These are phyloP conservation scores for Zasmidium cellare DNA, from an alignment of 2,329 filamentous ascomycete species.

Conservation along the genomic window DNA sequence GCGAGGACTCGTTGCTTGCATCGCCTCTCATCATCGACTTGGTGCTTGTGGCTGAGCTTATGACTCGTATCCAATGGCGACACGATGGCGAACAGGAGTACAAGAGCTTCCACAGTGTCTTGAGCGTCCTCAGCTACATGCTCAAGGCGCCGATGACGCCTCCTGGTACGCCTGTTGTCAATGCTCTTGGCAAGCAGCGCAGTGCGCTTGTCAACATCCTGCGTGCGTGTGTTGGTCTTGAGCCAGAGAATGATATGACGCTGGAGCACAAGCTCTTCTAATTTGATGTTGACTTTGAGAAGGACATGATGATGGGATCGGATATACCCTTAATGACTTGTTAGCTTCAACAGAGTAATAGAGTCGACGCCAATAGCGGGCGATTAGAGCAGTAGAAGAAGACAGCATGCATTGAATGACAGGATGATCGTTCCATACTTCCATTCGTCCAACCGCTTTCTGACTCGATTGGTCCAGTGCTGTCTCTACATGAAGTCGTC, in stretches of 20 bases:
- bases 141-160: slow-evolving; percentile 92
- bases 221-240: slow-evolving; percentile 92
- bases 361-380: neutral
- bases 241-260: slow-evolving; percentile 98
- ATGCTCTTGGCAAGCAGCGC: slow-evolving; percentile 93
- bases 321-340: neutral
- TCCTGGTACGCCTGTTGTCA: slow-evolving; percentile 91
- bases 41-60: slow-evolving; percentile 90
- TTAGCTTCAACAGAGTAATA: neutral
- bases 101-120: slow-evolving; percentile 93
- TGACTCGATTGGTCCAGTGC: too few relatives aligned
- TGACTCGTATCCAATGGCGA: slow-evolving; percentile 96
- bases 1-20: slow-evolving; percentile 94
- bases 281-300: neutral
- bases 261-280: slow-evolving; percentile 94
- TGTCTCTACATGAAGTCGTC: slow-evolving; percentile 81
- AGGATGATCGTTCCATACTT: neutral
- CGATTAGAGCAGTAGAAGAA: neutral
- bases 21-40: slow-evolving; percentile 97
- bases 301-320: neutral
- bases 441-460: neutral
- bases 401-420: neutral
- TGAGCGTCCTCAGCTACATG: slow-evolving; percentile 99
- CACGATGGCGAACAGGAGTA: slow-evolving; percentile 64
- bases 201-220: slow-evolving; percentile 96